Conservation (phyloP, 257 asterid genomes). For the Petunia axillaris region DNA sequence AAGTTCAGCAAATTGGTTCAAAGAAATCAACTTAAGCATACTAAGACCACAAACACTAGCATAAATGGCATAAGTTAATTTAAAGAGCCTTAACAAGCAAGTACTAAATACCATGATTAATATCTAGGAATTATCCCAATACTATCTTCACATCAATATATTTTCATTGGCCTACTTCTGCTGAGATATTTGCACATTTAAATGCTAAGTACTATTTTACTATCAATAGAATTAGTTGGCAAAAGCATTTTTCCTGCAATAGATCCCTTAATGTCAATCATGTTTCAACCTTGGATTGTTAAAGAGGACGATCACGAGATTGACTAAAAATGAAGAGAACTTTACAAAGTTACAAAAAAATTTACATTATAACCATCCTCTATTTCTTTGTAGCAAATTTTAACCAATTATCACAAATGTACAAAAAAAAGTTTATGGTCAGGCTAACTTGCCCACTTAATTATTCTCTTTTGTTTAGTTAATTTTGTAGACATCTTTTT, state of each 20-base stretch:
- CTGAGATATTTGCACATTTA: constrained; percentile 12
- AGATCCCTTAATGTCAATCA: neutral
- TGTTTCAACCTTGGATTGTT: neutral
- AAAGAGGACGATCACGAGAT: neutral
- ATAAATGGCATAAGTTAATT: neutral
- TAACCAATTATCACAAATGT: too few relatives aligned
- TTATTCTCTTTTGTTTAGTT: too few relatives aligned
- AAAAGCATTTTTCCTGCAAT: neutral
- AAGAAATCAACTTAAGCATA: neutral
- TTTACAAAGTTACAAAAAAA: neutral
- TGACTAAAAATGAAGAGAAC: neutral
- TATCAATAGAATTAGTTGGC: constrained; percentile 9
- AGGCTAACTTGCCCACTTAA: too few relatives aligned
- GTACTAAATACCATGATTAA: neutral
- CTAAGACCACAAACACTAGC: neutral
- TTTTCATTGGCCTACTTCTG: neutral
- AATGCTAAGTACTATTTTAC: neutral
- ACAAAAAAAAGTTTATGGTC: too few relatives aligned
- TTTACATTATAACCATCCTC: too few relatives aligned
- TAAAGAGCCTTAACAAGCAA: neutral
- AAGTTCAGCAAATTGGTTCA: neutral
- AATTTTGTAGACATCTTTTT: too few relatives aligned
- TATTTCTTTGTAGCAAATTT: too few relatives aligned
- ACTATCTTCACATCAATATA: constrained; percentile 1
- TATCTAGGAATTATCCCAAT: neutral